Conservation (phyloP, 1,284 basidiomycete genomes). For the Cutaneotrichosporon mucoides region DNA sequence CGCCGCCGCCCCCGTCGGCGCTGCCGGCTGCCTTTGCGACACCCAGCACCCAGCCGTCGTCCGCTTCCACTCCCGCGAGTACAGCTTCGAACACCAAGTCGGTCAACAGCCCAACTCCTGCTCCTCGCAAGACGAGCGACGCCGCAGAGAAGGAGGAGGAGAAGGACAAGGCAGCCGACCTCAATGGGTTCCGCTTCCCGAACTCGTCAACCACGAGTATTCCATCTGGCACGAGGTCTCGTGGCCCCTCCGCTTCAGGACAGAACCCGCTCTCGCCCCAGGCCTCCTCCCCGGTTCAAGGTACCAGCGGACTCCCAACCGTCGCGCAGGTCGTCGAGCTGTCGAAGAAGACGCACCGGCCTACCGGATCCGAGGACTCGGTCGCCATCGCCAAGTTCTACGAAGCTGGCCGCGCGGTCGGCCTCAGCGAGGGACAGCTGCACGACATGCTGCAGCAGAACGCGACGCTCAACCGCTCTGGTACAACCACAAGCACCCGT, state of each 20-base stretch:
- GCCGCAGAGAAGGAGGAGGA: not conserved
- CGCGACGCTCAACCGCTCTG: slow-evolving; percentile 18
- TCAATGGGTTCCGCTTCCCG: slow-evolving; percentile 8
- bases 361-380: slow-evolving; percentile 23
- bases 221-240: too few relatives aligned
- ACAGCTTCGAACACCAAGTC: not conserved
- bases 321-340: slow-evolving; percentile 5
- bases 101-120: not conserved
- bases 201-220: not conserved
- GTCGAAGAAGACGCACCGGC: slow-evolving; percentile 1
- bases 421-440: slow-evolving; percentile 34
- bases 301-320: not conserved
- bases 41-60: slow-evolving; percentile 5
- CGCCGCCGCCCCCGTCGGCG: slow-evolving; percentile 11
- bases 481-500: slow-evolving; percentile 9
- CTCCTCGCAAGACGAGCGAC: not conserved
- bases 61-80: not conserved
- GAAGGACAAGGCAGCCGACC: not conserved
- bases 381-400: slow-evolving; percentile 31
- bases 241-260: too few relatives aligned
- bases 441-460: slow-evolving; percentile 34
- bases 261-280: too few relatives aligned
- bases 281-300: too few relatives aligned
- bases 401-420: slow-evolving; percentile 37
- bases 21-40: slow-evolving; percentile 3